Base-by-base conservation (phyloP, 202 grass and related monocot genomes). In the Dendrocalamus latiflorus region DNA sequence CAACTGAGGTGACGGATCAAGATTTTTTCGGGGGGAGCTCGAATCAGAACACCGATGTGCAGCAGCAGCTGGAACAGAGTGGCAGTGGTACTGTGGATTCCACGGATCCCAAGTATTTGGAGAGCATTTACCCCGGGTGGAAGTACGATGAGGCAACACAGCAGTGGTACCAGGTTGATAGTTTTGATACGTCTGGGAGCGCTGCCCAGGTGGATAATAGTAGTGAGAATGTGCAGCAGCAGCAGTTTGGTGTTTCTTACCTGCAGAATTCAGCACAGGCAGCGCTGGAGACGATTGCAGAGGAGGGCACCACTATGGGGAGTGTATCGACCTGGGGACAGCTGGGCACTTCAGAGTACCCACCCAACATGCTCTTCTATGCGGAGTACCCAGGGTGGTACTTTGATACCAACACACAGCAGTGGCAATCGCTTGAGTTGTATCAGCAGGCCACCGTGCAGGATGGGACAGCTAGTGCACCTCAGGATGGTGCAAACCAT, bases 61-160 rank as follows among this genome's bases (percentile, higher is more conserved):
- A 71, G 60, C 39, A 51, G 68, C 68, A 30, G 44, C 43, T 77
- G 24, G 28, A 64, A 51, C 65, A 43, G 15, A 72, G 33, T 18
- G 9, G 1, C 73, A 86, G 39, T 4, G 17, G 55, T 22, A 64
- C 65, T 6, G 72, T 41, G 48, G 89, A 89, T 71, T 59, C 82
- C 33, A 75, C 50, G 55, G 91, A 93, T 89, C 88, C 88, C 68
- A 78, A 85, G 38, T 92, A 89, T 61, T 25, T 86, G 83, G 91
- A 99, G 81, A 91, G 82, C 83, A 75, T 90, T 51, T 95, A 99
- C 78, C 96, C 96, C 11, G 91, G 93, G 17, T 99, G 93, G 91
- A 95, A 91, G 78, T 99, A 84, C 49, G 86, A 99, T 25, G 68
- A 87, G 26, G 83, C 47, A 0, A 92, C 91, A 0, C 89, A 91